phyloP scores from a whole-genome alignment of 441 rosid genomes.

The Codiaeum variegatum region DNA sequence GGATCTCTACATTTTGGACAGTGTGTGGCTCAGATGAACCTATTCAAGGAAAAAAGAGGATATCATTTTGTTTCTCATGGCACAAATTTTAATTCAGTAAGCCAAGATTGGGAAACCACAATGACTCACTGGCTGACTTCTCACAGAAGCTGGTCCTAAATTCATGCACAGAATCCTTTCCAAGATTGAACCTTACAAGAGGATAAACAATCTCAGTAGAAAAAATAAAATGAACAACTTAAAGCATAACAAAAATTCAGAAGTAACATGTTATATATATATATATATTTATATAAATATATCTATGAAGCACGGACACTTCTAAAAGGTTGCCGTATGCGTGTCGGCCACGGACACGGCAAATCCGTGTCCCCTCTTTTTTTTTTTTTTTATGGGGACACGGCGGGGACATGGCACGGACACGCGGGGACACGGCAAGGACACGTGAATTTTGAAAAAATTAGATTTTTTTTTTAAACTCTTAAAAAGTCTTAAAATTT shows the following conservation, averaged over 20 bases:
- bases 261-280: background rate
- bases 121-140: conserved; percentile 34
- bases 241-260: background rate
- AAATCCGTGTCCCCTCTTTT: too few relatives aligned
- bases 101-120: background rate
- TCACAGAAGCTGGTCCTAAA: conserved; percentile 17
- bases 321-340: too few relatives aligned
- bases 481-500: too few relatives aligned
- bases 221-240: conserved; percentile 6
- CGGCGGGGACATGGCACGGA: too few relatives aligned
- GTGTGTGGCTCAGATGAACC: conserved; percentile 26
- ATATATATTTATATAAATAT: background rate
- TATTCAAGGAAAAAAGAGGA: conserved; percentile 12
- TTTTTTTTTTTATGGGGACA: too few relatives aligned
- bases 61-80: conserved; percentile 11
- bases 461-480: too few relatives aligned
- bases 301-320: too few relatives aligned
- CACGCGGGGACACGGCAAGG: too few relatives aligned
- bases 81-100: conserved; percentile 5
- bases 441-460: too few relatives aligned
- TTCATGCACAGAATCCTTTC: conserved; percentile 21
- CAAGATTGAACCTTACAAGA: conserved; percentile 41
- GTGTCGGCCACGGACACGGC: too few relatives aligned
- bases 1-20: conserved; percentile 26
- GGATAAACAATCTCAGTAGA: conserved; percentile 23